Evolutionary conservation across 2,329 filamentous ascomycete genomes (phyloP), one percentile per base, ranked within the genome.

Genomic region (Calycina herbarum): DNA sequence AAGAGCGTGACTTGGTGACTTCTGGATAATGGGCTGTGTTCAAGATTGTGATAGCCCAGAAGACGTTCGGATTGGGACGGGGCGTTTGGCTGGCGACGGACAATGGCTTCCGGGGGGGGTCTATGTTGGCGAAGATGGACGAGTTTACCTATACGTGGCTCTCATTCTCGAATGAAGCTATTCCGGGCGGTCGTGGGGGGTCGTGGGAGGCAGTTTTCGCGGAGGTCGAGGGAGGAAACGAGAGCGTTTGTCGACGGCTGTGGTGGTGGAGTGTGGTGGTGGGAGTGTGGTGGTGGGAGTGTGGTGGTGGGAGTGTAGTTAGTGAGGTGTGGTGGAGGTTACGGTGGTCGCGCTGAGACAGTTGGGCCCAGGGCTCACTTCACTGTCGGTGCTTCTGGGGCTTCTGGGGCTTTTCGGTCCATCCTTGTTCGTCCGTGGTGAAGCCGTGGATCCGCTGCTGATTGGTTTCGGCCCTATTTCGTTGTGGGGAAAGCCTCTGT

Each of bases 401-500:
- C 57, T 59, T 59, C 57, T 59, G 31, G 31, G 38, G n/a, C n/a
- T 51, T 51, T 24, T 51, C 45, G 20, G 45, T 51, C n/a, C 8
- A 13, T 20, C 7, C 45, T 27, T 51, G 48, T 51, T 24, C 48
- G 45, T 20, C 62, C 62, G 59, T 35, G 54, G 63, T 60, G 63
- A 59, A 48, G 40, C 40, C 48, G 63, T 51, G 40, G 45, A 13
- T 42, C 59, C 31, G 24, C 45, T n/a, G 45, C 48, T 45, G 29
- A 57, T 57, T 57, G 27, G 56, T 64, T 56, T 64, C 62, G 65
- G 62, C 65, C 59, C 59, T 64, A 64, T 63, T 64, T 48, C 59
- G 38, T 31, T 67, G 65, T 67, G 65, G 65, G 62, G 65, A 67
- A 64, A 17, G 15, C 17, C 45, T 51, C 40, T 58, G 60, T 45